Conservation (phyloP, 768 basidiomycete genomes). For the Trametes meyenii region DNA sequence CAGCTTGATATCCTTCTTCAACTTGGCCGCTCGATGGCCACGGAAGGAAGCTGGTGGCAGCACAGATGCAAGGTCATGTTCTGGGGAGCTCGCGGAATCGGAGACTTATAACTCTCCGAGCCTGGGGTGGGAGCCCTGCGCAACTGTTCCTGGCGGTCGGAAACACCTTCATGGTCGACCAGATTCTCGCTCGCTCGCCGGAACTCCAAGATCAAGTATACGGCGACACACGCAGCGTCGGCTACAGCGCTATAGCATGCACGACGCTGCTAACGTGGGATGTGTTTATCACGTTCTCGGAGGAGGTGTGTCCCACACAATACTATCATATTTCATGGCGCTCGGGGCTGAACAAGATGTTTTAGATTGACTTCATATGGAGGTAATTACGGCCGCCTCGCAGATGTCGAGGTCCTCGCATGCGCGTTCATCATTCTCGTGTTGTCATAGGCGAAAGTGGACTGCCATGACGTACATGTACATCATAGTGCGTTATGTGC, state of each 20-base stretch:
- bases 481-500: conserved; percentile 26
- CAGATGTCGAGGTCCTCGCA: background rate
- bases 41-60: no score
- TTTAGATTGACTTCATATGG: conserved; percentile 31
- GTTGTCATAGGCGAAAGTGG: conserved; percentile 21
- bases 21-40: no score
- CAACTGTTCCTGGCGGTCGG: background rate
- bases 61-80: no score
- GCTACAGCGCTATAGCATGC: conserved; percentile 21
- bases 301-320: conserved; percentile 12
- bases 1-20: no score
- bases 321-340: no score
- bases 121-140: no score
- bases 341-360: background rate
- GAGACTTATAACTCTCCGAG: no score
- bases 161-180: background rate
- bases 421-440: background rate
- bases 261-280: conserved; percentile 23
- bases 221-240: conserved; percentile 5
- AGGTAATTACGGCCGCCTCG: conserved; percentile 8
- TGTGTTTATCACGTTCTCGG: conserved; percentile 16
- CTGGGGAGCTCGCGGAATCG: no score
- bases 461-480: conserved; percentile 29
- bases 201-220: background rate
- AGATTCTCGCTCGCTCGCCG: no score